A percentile compares a stretch with the other conserved stretches of the same genome.
Conservation (phyloP, 1,284 basidiomycete genomes). For the Phlebopus sp. region DNA sequence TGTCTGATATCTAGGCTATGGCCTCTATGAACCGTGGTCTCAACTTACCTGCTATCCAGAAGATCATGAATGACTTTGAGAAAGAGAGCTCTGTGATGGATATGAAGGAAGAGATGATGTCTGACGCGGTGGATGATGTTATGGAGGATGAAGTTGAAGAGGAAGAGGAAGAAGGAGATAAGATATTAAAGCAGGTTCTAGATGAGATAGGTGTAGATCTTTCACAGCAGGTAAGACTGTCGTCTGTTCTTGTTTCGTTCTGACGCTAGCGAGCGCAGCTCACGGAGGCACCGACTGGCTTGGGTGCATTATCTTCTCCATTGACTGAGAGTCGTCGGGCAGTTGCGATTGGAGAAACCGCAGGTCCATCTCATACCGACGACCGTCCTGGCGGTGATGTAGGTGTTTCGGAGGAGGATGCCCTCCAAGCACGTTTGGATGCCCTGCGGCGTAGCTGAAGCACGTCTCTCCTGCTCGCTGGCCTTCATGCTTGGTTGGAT, state of each 20-base stretch:
- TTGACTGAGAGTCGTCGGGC: constrained; percentile 67
- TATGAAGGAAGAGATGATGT: constrained; percentile 99
- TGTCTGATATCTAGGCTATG: constrained; percentile 73
- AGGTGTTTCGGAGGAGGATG: constrained; percentile 76
- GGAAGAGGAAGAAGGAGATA: constrained; percentile 95
- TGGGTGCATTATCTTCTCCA: constrained; percentile 57
- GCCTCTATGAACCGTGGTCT: constrained; percentile 95
- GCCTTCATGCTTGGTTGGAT: constrained; percentile 4
- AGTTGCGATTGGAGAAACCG: constrained; percentile 74
- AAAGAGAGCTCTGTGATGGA: constrained; percentile 98
- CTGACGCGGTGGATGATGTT: constrained; percentile 95
- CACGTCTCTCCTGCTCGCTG: neutral
- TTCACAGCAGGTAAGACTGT: constrained; percentile 76
- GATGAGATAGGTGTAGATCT: constrained; percentile 96
- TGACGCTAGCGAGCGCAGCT: constrained; percentile 50
- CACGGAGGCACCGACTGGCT: constrained; percentile 76
- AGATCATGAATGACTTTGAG: constrained; percentile 98
- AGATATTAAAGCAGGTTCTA: constrained; percentile 93
- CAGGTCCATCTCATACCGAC: constrained; percentile 39
- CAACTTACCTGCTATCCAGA: constrained; percentile 92
- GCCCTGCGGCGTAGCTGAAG: constrained; percentile 65
- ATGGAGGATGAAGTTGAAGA: constrained; percentile 95
- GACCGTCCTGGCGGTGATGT: constrained; percentile 37
- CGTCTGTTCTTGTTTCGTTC: constrained; percentile 4
- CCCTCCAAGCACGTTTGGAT: constrained; percentile 83